Conservation (phyloP, 345 rosid genomes). For the Melastoma malabathricum region DNA sequence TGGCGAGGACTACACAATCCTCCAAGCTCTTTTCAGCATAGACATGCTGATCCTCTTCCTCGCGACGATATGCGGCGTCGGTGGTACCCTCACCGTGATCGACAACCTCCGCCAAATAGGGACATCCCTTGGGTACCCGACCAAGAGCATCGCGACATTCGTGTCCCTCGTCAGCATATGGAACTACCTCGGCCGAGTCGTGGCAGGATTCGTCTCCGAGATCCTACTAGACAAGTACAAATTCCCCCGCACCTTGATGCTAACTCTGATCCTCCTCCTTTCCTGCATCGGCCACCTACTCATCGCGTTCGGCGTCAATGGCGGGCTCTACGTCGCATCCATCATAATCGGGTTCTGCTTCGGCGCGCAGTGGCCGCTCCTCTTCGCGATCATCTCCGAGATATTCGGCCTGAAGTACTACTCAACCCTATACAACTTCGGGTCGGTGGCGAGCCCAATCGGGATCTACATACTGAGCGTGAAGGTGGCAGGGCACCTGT, state of each 20-base stretch:
- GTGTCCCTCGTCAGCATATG: constrained; percentile 48
- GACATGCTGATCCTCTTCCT: constrained; percentile 52
- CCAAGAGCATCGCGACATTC: constrained; percentile 26
- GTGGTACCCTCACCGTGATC: constrained; percentile 44
- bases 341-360: constrained; percentile 41
- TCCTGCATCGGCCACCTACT: constrained; percentile 41
- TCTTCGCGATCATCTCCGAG: constrained; percentile 53
- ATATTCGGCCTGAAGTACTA: constrained; percentile 55
- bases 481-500: constrained; percentile 35
- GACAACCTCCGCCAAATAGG: constrained; percentile 68
- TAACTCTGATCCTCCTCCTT: constrained; percentile 29
- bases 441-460: constrained; percentile 46
- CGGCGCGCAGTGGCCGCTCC: constrained; percentile 48
- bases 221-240: constrained; percentile 27
- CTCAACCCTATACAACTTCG: constrained; percentile 48
- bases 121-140: constrained; percentile 36
- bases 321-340: constrained; percentile 39
- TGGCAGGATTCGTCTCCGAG: constrained; percentile 43
- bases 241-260: constrained; percentile 33
- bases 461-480: constrained; percentile 50
- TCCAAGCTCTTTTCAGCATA: constrained; percentile 41
- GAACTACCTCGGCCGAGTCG: constrained; percentile 48
- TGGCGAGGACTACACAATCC: constrained; percentile 50
- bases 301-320: constrained; percentile 29
- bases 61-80: constrained; percentile 45